Evolutionary conservation across 1,284 basidiomycete species (phyloP).

Genomic region (Cryptococcus sp.): DNA sequence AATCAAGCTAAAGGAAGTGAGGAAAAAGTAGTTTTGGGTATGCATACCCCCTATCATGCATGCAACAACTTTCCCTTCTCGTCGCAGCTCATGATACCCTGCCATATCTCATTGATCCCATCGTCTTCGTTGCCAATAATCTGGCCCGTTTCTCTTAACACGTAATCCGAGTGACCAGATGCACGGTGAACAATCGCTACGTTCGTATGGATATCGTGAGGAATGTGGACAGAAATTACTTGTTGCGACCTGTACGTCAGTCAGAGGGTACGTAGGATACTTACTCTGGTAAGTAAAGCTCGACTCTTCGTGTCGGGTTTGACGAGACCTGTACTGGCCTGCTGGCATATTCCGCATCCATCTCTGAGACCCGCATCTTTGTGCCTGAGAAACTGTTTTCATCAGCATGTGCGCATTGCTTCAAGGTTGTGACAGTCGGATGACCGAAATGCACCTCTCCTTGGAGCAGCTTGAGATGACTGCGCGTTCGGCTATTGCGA

Average conservation of each 20-base stretch:
- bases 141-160: slow-evolving; percentile 35
- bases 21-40: slow-evolving; percentile 75
- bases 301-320: slow-evolving; percentile 2
- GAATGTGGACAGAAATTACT: slow-evolving; percentile 27
- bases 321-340: neutral
- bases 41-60: neutral
- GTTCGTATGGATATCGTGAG: slow-evolving; percentile 11
- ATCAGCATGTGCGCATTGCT: neutral
- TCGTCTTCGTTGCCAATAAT: slow-evolving; percentile 29
- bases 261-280: slow-evolving; percentile 1
- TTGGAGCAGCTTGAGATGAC: slow-evolving; percentile 26
- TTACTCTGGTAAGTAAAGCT: slow-evolving; percentile 39
- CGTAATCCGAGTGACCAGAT: slow-evolving; percentile 20
- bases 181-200: slow-evolving; percentile 28
- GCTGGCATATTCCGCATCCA: slow-evolving; percentile 28
- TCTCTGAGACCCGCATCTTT: slow-evolving; percentile 17
- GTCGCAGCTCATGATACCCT: slow-evolving; percentile 31
- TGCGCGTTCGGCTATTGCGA: slow-evolving; percentile 18
- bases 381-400: slow-evolving; percentile 25
- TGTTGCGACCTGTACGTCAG: slow-evolving; percentile 23
- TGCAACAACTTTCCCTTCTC: slow-evolving; percentile 10
- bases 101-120: slow-evolving; percentile 28
- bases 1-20: slow-evolving; percentile 82
- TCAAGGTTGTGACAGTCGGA: neutral
- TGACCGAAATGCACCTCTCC: slow-evolving; percentile 24